Evolutionary conservation across 805 yeast species (phyloP).

Genomic region (Scheffersomyces stipitis): DNA sequence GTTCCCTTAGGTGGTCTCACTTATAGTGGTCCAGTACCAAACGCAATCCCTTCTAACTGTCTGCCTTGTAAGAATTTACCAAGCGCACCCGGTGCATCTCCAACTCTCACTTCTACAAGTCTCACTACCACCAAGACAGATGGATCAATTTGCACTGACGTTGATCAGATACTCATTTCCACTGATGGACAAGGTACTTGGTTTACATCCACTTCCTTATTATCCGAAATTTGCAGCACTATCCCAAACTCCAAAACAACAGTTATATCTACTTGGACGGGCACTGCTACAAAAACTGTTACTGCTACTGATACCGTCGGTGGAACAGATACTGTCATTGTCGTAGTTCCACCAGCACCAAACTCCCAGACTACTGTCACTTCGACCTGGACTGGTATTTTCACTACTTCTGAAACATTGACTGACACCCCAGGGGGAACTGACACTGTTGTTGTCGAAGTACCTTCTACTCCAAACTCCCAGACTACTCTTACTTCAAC

Average conservation of each 20-base stretch:
- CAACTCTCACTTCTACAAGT: not conserved
- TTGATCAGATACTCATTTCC: not conserved
- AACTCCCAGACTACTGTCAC: slow-evolving; percentile 8
- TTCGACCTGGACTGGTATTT: slow-evolving; percentile 3
- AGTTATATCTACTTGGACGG: slow-evolving; percentile 7
- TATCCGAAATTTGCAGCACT: not conserved
- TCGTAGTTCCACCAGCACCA: slow-evolving; percentile 14
- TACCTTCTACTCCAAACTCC: slow-evolving; percentile 9
- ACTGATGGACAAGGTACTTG: not conserved
- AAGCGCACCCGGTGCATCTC: not conserved
- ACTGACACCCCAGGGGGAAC: slow-evolving; percentile 6
- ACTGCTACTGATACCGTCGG: slow-evolving; percentile 7
- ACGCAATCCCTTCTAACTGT: not conserved
- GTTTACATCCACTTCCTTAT: not conserved
- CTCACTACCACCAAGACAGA: too few species aligned
- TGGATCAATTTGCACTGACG: not conserved
- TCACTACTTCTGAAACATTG: slow-evolving; percentile 5
- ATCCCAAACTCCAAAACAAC: not conserved
- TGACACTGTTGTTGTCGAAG: slow-evolving; percentile 12
- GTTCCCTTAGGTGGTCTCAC: not conserved
- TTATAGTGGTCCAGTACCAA: not conserved
- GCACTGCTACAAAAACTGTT: slow-evolving; percentile 4
- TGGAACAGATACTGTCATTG: slow-evolving; percentile 11
- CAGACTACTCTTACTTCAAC: slow-evolving; percentile 5
- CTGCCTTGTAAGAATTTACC: not conserved